These are phyloP conservation scores for Cadophora luteo-olivacea DNA, from an alignment of 2,329 filamentous ascomycete species.

Conservation along the genomic window DNA sequence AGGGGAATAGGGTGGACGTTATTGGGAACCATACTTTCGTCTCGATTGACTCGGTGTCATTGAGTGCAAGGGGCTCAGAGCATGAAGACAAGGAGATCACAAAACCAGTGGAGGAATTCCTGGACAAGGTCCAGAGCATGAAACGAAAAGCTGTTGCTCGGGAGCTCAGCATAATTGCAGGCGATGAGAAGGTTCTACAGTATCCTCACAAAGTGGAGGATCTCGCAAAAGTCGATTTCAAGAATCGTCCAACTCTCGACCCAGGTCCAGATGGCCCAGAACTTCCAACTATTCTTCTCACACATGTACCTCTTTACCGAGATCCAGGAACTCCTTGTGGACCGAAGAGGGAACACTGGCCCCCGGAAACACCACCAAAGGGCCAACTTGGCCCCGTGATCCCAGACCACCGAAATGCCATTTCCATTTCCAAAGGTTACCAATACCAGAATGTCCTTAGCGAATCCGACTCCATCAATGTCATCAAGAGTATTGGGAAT, in stretches of 20 bases:
- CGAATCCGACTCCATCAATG: slow-evolving; percentile 73
- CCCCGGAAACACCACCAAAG: slow-evolving; percentile 68
- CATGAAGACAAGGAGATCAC: slow-evolving; percentile 69
- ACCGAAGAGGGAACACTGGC: slow-evolving; percentile 82
- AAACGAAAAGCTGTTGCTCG: slow-evolving; percentile 73
- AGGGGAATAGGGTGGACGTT: slow-evolving; percentile 88
- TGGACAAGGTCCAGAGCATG: slow-evolving; percentile 67
- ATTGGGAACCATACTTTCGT: slow-evolving; percentile 96
- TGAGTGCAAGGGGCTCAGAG: slow-evolving; percentile 72
- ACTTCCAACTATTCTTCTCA: slow-evolving; percentile 87
- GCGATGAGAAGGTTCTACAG: slow-evolving; percentile 58
- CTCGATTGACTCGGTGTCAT: slow-evolving; percentile 84
- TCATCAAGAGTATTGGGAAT: slow-evolving; percentile 81
- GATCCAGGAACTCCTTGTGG: slow-evolving; percentile 85
- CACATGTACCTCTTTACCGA: slow-evolving; percentile 90
- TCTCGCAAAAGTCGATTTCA: slow-evolving; percentile 46
- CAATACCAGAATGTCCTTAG: slow-evolving; percentile 97
- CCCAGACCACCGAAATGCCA: slow-evolving; percentile 77
- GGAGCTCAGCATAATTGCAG: slow-evolving; percentile 70
- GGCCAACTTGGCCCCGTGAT: slow-evolving; percentile 59
- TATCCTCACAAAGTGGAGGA: slow-evolving; percentile 68
- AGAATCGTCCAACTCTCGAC: slow-evolving; percentile 49
- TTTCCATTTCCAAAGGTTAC: slow-evolving; percentile 80
- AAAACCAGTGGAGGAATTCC: slow-evolving; percentile 76
- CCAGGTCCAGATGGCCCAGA: slow-evolving; percentile 56